Evolutionary conservation across 768 basidiomycete species (phyloP), one percentile per base, ranked within the genome.

Genomic region (Podaxis carcinomalis): DNA sequence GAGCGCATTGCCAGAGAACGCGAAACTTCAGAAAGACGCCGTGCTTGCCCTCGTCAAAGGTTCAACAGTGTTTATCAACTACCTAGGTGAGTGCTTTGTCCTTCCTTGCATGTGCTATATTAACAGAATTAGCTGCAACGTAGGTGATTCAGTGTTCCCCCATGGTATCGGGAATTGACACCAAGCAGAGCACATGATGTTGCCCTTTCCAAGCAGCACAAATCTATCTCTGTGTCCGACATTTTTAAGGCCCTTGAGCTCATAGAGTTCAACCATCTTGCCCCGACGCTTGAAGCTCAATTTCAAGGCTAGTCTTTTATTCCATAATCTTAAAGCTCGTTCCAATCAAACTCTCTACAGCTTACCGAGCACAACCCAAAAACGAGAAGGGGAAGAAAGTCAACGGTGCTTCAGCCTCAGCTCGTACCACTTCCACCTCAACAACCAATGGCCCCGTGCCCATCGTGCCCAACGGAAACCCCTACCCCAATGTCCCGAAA

Each of bases 41-140:
- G 86, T 95, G 0, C 71, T 90, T 1, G 92, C 93, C 11, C 79
- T 97, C 9, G 80, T 90, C 13, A 95, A 95, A 70, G 89, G 89
- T 32, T 93, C 95, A 3, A 95, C 95, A 0, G 90, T 98, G 55
- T 98, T 98, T 72, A 95, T 99, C 66, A 95, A 91, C 72, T 96
- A 95, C 67, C 78, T 98, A 6, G 89, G 95, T 90, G 71, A 66
- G 87, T 76, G 56, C 23, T 21, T 14, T n/a, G 42, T 58, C 14
- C 11, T 19, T 4, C n/a, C 27, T 16, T 5, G 14, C 2, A 3
- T 0, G 14, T 5, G 9, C 16, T 11, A 7, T 39, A 37, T 13
- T 57, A 35, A 57, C 21, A n/a, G 3, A n/a, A 35, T 16, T 54
- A 83, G 82, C 82, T 72, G 82, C 82, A 40, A 82, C 81, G 82